These are phyloP conservation scores for Zygotorulaspora chibaensis DNA, from an alignment of 805 yeast genomes.

Conservation along the genomic window DNA sequence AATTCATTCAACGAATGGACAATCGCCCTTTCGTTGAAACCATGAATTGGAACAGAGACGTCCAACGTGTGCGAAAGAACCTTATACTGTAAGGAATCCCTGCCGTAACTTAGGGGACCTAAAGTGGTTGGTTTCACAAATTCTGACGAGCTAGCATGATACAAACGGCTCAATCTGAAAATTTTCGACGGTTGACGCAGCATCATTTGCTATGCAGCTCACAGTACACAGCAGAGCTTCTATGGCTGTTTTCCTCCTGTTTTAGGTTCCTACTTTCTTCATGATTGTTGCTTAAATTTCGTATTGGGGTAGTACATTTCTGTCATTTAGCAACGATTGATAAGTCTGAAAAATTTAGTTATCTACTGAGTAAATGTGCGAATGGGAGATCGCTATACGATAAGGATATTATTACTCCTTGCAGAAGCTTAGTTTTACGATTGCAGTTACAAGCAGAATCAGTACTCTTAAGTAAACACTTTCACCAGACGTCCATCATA, in stretches of 20 bases:
- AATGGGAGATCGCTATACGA: too few species aligned
- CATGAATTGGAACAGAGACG: slow-evolving; percentile 29
- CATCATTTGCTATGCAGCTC: not conserved
- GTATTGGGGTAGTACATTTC: not conserved
- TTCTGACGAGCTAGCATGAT: slow-evolving; percentile 27
- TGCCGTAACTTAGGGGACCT: slow-evolving; percentile 26
- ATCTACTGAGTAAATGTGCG: too few species aligned
- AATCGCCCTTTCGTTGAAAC: slow-evolving; percentile 33
- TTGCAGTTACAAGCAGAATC: not conserved
- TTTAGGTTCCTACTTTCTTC: not conserved
- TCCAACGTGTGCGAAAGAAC: slow-evolving; percentile 27
- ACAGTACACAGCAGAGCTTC: too few species aligned
- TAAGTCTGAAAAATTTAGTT: too few species aligned
- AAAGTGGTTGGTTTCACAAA: slow-evolving; percentile 18
- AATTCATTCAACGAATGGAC: slow-evolving; percentile 27
- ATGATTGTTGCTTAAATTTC: not conserved
- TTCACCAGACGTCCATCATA: not conserved
- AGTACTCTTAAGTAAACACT: not conserved
- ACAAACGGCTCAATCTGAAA: slow-evolving; percentile 13
- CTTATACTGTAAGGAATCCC: slow-evolving; percentile 27
- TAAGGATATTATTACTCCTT: too few species aligned
- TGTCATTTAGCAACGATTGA: too few species aligned
- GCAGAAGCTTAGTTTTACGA: too few species aligned
- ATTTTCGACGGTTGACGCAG: not conserved
- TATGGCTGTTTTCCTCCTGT: too few species aligned